Evolutionary conservation across 2,329 filamentous ascomycete genomes (phyloP), one percentile per base, ranked within the genome.

Genomic region (Colletotrichum musicola): DNA sequence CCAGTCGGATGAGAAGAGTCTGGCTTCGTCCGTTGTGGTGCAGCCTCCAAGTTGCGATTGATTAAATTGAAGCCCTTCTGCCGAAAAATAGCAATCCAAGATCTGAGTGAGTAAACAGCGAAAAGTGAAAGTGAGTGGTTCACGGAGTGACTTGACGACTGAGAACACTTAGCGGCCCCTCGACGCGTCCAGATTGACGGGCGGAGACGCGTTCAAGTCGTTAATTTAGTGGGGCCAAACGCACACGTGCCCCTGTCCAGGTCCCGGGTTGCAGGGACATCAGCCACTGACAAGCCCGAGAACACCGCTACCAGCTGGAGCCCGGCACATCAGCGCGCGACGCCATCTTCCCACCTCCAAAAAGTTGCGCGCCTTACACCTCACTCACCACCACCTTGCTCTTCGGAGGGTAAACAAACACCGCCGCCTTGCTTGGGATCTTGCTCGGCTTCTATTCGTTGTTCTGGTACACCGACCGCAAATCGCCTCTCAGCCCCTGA

Each of bases 111-210:
- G 10, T 12, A 18, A 44, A 30, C 25, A 53, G n/a, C 25, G 9
- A 25, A 51, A 38, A 18, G 9, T 13, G 18, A 38, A 54, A 27
- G 20, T 35, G 13, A 44, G 53, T 40, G 10, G 30, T 35, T 3
- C 30, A 35, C 30, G 30, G 30, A 35, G 30, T 25, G 22, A 4
- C 22, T 35, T 35, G 7, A 10, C 30, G 7, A 35, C 30, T 10
- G 30, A 35, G 30, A 35, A 35, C 30, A 35, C 7, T 35, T 35
- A 35, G 22, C 50, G 20, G 46, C 57, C 68, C 71, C 73, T 73
- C 71, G 72, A 74, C 74, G 74, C 74, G 74, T 74, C 65, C 22
- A n/a, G n/a, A n/a, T n/a, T n/a, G n/a, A n/a, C n/a, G n/a, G 44
- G 50, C 49, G 49, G 66, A 65, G 72, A 72, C 72, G 72, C 72